phyloP scores from a whole-genome alignment of 2,329 filamentous ascomycete genomes.

The Verticillium isaacii region DNA sequence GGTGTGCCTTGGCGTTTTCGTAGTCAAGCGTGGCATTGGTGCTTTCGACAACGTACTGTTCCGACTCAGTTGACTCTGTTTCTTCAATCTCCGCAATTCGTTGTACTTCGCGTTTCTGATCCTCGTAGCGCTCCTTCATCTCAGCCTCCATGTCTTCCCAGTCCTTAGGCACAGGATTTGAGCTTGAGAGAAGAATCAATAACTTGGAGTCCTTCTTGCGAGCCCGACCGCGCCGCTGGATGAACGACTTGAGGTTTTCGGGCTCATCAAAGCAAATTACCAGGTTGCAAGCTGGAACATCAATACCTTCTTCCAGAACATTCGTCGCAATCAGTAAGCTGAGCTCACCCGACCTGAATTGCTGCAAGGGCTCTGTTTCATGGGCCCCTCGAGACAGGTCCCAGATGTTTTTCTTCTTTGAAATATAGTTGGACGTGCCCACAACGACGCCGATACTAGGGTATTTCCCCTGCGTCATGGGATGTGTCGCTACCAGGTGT shows the following conservation, averaged over 20 bases:
- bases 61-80: conserved; percentile 17
- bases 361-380: conserved; percentile 29
- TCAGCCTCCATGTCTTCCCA: conserved; percentile 66
- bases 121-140: conserved; percentile 68
- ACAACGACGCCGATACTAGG: conserved; percentile 47
- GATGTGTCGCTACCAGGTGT: conserved; percentile 50
- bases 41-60: conserved; percentile 29
- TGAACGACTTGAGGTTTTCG: conserved; percentile 49
- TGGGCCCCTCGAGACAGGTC: conserved; percentile 24
- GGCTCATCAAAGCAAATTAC: conserved; percentile 53
- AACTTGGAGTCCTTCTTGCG: conserved; percentile 46
- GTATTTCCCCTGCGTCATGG: conserved; percentile 40
- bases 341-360: conserved; percentile 48
- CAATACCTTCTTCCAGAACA: conserved; percentile 64
- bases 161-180: conserved; percentile 24
- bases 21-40: conserved; percentile 64
- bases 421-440: conserved; percentile 39
- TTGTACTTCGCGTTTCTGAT: conserved; percentile 51
- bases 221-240: conserved; percentile 52
- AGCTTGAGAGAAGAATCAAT: conserved; percentile 35
- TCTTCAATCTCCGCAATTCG: conserved; percentile 45
- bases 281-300: conserved; percentile 59
- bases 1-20: conserved; percentile 68
- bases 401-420: conserved; percentile 34
- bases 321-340: conserved; percentile 59